Evolutionary conservation across 352 stramenopile genomes (phyloP).

Genomic region (Pythium sukuiense): DNA sequence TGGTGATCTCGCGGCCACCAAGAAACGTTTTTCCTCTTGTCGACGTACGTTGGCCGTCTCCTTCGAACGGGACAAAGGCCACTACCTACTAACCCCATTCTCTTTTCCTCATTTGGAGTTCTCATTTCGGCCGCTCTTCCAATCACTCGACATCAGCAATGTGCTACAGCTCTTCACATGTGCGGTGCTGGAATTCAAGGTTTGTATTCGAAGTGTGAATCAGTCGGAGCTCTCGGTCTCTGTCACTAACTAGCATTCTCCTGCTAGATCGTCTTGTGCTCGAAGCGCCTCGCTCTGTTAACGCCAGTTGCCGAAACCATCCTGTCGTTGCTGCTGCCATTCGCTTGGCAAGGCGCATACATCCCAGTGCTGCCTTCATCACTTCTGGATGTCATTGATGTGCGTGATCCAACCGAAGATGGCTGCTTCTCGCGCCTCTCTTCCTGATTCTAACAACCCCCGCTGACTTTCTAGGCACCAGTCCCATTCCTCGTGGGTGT

Average conservation of each 20-base stretch:
- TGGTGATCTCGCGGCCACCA: constrained; percentile 86
- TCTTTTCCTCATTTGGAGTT: constrained; percentile 51
- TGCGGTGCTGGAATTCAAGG: constrained; percentile 89
- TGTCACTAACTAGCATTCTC: neutral
- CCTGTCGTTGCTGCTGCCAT: constrained; percentile 90
- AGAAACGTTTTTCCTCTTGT: constrained; percentile 91
- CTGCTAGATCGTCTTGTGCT: constrained; percentile 89
- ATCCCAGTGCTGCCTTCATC: constrained; percentile 92
- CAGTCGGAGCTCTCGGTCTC: neutral
- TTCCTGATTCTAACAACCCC: too few relatives aligned
- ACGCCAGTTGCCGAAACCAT: constrained; percentile 92
- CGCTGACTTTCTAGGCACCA: constrained; percentile 54
- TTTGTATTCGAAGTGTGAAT: constrained; percentile 10
- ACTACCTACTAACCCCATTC: too few relatives aligned
- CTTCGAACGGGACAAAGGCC: too few relatives aligned
- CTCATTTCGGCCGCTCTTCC: constrained; percentile 93
- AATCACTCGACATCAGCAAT: constrained; percentile 90
- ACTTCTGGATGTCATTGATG: constrained; percentile 94
- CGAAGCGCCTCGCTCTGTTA: constrained; percentile 86
- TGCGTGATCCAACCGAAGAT: constrained; percentile 23
- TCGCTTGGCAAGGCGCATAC: constrained; percentile 94
- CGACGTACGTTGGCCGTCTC: constrained; percentile 51
- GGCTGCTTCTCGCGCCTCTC: neutral
- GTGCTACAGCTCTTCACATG: constrained; percentile 90
- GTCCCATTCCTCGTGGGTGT: constrained; percentile 95